phyloP scores from a whole-genome alignment of 768 basidiomycete genomes.

The Trametes gibbosa region DNA sequence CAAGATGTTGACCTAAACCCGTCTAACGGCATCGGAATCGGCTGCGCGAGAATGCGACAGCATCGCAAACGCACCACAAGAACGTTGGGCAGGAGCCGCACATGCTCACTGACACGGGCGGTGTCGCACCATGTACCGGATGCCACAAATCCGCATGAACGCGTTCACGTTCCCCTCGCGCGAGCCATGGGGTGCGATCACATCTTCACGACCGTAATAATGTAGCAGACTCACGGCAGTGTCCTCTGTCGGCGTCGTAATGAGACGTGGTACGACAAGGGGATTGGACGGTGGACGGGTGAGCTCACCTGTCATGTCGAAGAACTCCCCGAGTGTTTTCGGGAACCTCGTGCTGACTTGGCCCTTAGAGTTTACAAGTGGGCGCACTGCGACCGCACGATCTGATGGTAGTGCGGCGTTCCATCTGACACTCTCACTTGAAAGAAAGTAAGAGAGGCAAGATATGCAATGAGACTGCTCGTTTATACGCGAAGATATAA shows the following conservation, averaged over 20 bases:
- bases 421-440: slow-evolving; percentile 54
- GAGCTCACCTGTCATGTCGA: slow-evolving; percentile 47
- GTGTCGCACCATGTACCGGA: slow-evolving; percentile 52
- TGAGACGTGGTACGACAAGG: neutral
- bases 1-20: neutral
- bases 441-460: neutral
- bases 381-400: slow-evolving; percentile 38
- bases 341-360: slow-evolving; percentile 49
- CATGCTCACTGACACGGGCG: slow-evolving; percentile 4
- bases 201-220: slow-evolving; percentile 34
- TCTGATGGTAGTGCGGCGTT: slow-evolving; percentile 48
- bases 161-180: slow-evolving; percentile 51
- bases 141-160: slow-evolving; percentile 56
- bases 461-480: neutral
- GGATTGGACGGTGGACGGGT: neutral
- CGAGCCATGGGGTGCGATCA: slow-evolving; percentile 30
- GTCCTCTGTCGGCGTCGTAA: slow-evolving; percentile 5
- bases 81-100: neutral
- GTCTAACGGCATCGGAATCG: neutral
- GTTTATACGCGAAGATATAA: neutral
- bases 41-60: too few relatives aligned
- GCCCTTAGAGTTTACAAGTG: slow-evolving; percentile 50
- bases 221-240: slow-evolving; percentile 29
- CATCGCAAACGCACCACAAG: too few relatives aligned
- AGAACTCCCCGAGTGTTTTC: slow-evolving; percentile 48